A percentile compares a stretch with the other conserved stretches of the same genome.
phyloP scores from a whole-genome alignment of 1,284 basidiomycete genomes.

The Xanthoconium separans region DNA sequence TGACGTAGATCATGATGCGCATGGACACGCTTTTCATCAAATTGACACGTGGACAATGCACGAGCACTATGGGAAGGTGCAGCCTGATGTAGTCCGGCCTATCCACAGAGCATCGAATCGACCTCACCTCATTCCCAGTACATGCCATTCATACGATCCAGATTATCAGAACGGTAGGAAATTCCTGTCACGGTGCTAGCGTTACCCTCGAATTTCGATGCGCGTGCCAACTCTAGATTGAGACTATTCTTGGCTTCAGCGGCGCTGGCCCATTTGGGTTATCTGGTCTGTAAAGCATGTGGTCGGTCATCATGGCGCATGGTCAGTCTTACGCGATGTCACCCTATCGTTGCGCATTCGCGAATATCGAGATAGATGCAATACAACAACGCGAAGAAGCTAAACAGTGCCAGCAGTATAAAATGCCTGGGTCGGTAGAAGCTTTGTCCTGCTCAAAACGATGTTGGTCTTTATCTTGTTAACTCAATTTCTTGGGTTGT shows the following conservation, averaged over 20 bases:
- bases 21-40: slow-evolving; percentile 21
- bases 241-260: not conserved
- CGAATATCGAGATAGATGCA: not conserved
- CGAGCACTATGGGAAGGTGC: slow-evolving; percentile 1
- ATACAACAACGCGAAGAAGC: not conserved
- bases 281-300: not conserved
- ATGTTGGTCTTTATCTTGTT: not conserved
- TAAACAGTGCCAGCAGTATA: not conserved
- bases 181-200: no score
- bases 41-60: slow-evolving; percentile 19
- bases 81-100: no score
- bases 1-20: slow-evolving; percentile 12
- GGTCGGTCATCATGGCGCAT: not conserved
- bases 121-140: no score
- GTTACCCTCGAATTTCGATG: no score
- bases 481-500: not conserved
- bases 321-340: not conserved
- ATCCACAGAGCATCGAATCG: no score
- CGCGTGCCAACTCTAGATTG: no score
- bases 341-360: no score
- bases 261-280: not conserved
- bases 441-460: not conserved
- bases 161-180: no score
- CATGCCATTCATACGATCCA: no score
- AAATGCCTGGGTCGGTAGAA: not conserved